Evolutionary conservation across 2,329 filamentous ascomycete genomes (phyloP).

Genomic region (Sporothrix mexicana): DNA sequence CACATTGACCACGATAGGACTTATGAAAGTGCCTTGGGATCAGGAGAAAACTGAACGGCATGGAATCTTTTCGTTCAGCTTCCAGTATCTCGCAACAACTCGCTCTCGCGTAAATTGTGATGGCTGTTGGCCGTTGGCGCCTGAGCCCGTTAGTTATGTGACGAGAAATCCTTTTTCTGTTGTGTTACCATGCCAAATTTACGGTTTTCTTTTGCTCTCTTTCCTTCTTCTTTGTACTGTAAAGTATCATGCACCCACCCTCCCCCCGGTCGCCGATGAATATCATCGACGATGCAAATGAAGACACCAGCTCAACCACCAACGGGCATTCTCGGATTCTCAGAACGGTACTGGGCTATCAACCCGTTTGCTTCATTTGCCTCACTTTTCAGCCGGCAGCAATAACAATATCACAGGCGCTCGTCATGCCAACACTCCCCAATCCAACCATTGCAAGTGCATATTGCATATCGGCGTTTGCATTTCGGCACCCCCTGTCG

Average conservation of each 20-base stretch:
- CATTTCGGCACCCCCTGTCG: neutral
- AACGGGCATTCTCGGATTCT: too few species aligned
- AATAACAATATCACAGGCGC: conserved; percentile 3
- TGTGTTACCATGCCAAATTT: neutral
- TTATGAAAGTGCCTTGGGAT: too few species aligned
- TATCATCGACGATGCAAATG: conserved; percentile 26
- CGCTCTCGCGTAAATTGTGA: neutral
- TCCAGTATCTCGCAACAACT: neutral
- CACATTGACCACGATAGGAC: too few species aligned
- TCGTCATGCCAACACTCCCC: neutral
- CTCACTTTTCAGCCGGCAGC: conserved; percentile 12
- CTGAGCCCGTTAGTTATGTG: neutral
- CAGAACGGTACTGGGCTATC: too few species aligned
- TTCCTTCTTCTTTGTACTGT: neutral
- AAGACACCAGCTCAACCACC: conserved; percentile 12
- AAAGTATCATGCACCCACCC: neutral
- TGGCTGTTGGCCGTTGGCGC: neutral
- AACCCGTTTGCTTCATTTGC: neutral
- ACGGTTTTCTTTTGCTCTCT: neutral
- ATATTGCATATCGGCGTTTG: neutral
- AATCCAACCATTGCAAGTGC: neutral
- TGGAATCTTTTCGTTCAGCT: neutral
- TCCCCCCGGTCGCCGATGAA: neutral
- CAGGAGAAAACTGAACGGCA: neutral
- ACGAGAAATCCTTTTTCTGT: neutral